These are phyloP conservation scores for Alternaria metachromatica DNA, from an alignment of 2,329 filamentous ascomycete genomes.

Conservation along the genomic window DNA sequence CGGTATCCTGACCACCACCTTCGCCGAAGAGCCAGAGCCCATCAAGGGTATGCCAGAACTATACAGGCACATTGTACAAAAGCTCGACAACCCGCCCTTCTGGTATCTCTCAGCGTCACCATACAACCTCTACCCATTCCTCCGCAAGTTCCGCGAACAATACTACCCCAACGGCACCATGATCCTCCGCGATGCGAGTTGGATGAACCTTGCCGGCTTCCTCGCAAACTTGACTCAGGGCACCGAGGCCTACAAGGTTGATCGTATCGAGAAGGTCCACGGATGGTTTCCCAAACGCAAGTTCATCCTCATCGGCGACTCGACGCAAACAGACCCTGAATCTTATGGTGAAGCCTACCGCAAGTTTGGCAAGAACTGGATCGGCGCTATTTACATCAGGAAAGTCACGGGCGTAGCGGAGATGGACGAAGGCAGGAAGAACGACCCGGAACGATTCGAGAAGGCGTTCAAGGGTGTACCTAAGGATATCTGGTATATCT, in stretches of 20 bases:
- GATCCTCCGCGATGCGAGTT: constrained; percentile 82
- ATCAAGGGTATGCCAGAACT: constrained; percentile 84
- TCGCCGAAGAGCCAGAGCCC: constrained; percentile 74
- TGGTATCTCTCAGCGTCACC: constrained; percentile 95
- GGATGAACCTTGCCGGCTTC: constrained; percentile 83
- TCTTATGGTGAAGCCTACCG: constrained; percentile 81
- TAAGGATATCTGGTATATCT: constrained; percentile 76
- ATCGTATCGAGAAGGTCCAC: constrained; percentile 78
- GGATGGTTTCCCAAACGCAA: constrained; percentile 78
- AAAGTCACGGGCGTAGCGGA: constrained; percentile 79
- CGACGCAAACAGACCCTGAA: constrained; percentile 89
- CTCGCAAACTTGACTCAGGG: constrained; percentile 79
- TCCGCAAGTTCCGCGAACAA: constrained; percentile 73
- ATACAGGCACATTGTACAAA: constrained; percentile 69
- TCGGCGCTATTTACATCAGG: constrained; percentile 83
- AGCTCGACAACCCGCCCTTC: constrained; percentile 71
- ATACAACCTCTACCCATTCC: constrained; percentile 91
- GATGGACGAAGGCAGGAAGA: constrained; percentile 76
- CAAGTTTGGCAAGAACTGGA: constrained; percentile 73
- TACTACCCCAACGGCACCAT: constrained; percentile 81
- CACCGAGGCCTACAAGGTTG: constrained; percentile 85
- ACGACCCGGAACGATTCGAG: constrained; percentile 73
- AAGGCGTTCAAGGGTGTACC: constrained; percentile 81
- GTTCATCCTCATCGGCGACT: constrained; percentile 87
- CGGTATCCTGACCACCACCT: constrained; percentile 83